Evolutionary conservation across 2,329 filamentous ascomycete species (phyloP).

Genomic region (Aspergillus intermedius): DNA sequence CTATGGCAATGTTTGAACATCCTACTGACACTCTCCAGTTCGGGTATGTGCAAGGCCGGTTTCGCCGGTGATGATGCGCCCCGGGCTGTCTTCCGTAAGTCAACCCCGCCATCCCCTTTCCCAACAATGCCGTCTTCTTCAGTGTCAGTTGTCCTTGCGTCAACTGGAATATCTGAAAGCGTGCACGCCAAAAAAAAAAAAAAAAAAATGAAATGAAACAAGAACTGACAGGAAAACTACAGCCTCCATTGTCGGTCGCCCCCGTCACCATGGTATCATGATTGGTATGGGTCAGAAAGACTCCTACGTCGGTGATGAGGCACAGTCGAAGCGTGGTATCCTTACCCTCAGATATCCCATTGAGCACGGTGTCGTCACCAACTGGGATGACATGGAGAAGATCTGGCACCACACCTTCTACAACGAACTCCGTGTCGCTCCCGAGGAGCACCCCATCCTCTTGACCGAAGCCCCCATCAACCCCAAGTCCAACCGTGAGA

Average conservation of each 20-base stretch:
- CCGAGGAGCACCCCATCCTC: constrained; percentile 99
- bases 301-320: constrained; percentile 99
- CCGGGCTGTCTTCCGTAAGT: constrained; percentile 99
- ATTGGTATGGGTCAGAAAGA: constrained; percentile 99
- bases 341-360: constrained; percentile 98
- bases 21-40: constrained; percentile 54
- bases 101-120: constrained; percentile 24
- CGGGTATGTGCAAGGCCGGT: constrained; percentile 99
- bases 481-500: constrained; percentile 99
- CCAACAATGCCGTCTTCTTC: constrained; percentile 10
- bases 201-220: neutral
- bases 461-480: constrained; percentile 99
- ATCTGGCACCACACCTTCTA: constrained; percentile 99
- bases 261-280: constrained; percentile 99
- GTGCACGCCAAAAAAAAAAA: neutral
- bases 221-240: constrained; percentile 20
- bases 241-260: constrained; percentile 99
- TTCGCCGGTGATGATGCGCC: constrained; percentile 99
- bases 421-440: constrained; percentile 99
- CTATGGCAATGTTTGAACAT: no score
- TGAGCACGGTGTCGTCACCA: constrained; percentile 99
- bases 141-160: constrained; percentile 25
- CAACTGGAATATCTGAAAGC: constrained; percentile 3
- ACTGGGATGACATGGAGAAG: constrained; percentile 99
- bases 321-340: constrained; percentile 99